Evolutionary conservation across 177 flowering plant genomes (phyloP), one percentile per base, ranked within the genome.

Genomic region (Vitis hybrid): DNA sequence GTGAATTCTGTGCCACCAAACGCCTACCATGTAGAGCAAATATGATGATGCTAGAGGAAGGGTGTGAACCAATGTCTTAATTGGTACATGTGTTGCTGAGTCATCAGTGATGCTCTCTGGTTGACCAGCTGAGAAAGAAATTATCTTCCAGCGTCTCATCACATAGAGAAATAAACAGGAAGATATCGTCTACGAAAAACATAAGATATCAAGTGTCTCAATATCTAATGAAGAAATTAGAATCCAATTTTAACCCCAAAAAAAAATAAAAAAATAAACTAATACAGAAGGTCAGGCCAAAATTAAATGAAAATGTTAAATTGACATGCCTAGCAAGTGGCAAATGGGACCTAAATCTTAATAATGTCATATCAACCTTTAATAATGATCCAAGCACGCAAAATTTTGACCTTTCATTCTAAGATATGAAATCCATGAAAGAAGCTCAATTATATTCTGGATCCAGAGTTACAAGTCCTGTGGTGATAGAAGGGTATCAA

Each of bases 11-110:
- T 4, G 64, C 2, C 39, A 31, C 67, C 6, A 72, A 63, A 49
- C 71, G 51, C 80, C 65, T 86, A 89, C 98, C 98, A 93, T 90
- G 82, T 91, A 90, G 59, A 91, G 86, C 76, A 91, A 79, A 75
- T 88, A 93, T 6, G 93, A 66, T 15, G 83, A 3, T 63, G 93
- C 87, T 74, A 93, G 87, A 69, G 97, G 98, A 72, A 84, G 74
- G 60, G 95, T 87, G 33, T 78, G 83, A 72, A 83, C 48, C 79
- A 93, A 75, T 22, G 87, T 87, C 79, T 80, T 83, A 19, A 82
- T 19, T 45, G 97, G 80, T n/a, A 93, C 88, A 49, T 88, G 74
- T 5, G 63, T 75, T 63, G 75, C 51, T 10, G 87, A 71, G 22
- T 75, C 81, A 51, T 81, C 81, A 68, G 71, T 60, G 15, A 52